Conservation (phyloP, 495 filamentous ascomycete species). For the Penicillium soppii region DNA sequence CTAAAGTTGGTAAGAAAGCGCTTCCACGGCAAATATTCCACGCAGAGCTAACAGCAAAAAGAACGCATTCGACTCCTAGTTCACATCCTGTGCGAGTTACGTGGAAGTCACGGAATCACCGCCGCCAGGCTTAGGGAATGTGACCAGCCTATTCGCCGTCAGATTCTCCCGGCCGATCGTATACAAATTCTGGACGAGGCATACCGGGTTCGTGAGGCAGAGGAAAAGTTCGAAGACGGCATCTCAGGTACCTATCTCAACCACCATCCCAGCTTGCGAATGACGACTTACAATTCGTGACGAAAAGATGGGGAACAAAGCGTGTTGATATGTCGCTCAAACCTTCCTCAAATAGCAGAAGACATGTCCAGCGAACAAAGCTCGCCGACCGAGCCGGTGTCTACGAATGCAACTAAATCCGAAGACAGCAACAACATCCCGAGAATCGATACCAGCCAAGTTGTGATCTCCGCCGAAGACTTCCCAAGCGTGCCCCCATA, state of each 20-base stretch:
- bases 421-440: conserved; percentile 1
- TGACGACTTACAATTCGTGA: too few species aligned
- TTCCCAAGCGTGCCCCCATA: background rate
- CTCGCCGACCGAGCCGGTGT: conserved; percentile 5
- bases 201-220: conserved; percentile 60
- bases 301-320: conserved; percentile 19
- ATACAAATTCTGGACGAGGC: conserved; percentile 58
- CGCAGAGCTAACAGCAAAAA: conserved; percentile 18
- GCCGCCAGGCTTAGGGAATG: conserved; percentile 37
- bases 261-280: too few species aligned
- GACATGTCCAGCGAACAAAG: conserved; percentile 14
- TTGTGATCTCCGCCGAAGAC: background rate
- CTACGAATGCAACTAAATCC: background rate
- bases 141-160: conserved; percentile 43
- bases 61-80: conserved; percentile 60
- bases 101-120: conserved; percentile 35
- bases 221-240: conserved; percentile 58
- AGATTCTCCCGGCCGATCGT: conserved; percentile 37
- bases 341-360: conserved; percentile 31
- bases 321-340: conserved; percentile 33
- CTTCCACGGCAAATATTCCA: background rate
- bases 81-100: conserved; percentile 55
- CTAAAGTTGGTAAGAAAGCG: conserved; percentile 58
- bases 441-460: background rate
- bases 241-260: conserved; percentile 49